A percentile compares a stretch with the other conserved stretches of the same genome.
Conservation (phyloP, 2,329 filamentous ascomycete genomes). For the Tolypocladium album region DNA sequence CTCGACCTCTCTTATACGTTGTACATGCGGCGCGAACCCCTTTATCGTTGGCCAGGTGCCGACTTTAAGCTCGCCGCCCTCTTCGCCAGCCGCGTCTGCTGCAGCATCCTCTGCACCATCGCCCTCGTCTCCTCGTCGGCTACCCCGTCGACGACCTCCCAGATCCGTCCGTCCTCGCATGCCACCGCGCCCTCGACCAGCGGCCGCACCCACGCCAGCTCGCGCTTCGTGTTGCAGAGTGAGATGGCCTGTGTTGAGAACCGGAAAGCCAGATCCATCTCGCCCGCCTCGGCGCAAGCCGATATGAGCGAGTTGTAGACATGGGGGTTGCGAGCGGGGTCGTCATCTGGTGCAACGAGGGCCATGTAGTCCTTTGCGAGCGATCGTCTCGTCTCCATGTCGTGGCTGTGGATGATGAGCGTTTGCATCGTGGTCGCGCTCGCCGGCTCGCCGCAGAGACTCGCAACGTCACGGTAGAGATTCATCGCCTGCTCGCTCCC, state of each 20-base stretch:
- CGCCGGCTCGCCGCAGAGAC: conserved; percentile 17
- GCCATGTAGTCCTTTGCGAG: conserved; percentile 20
- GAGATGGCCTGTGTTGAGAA: conserved; percentile 12
- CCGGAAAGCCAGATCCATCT: conserved; percentile 23
- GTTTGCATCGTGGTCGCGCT: conserved; percentile 15
- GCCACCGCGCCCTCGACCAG: conserved; percentile 16
- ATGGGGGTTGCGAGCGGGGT: conserved; percentile 4
- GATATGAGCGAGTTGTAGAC: conserved; percentile 16
- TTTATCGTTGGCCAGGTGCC: not conserved
- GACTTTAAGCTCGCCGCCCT: not conserved
- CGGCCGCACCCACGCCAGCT: conserved; percentile 15
- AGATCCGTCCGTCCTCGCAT: conserved; percentile 19
- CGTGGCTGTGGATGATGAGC: conserved; percentile 18
- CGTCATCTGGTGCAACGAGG: conserved; percentile 7
- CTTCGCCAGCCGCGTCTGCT: conserved; percentile 9
- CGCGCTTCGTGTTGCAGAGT: conserved; percentile 2
- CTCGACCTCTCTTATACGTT: too few relatives aligned
- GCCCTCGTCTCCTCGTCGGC: conserved; percentile 9
- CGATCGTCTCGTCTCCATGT: conserved; percentile 11
- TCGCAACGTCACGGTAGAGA: conserved; percentile 18
- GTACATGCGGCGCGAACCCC: not conserved
- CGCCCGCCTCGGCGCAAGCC: conserved; percentile 15
- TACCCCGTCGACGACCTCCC: conserved; percentile 20
- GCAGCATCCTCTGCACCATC: conserved; percentile 14
- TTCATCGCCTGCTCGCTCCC: conserved; percentile 20